Evolutionary conservation across 1,139 yeast species (phyloP), one percentile per base, ranked within the genome.

Genomic region (Taiozyma sp.): DNA sequence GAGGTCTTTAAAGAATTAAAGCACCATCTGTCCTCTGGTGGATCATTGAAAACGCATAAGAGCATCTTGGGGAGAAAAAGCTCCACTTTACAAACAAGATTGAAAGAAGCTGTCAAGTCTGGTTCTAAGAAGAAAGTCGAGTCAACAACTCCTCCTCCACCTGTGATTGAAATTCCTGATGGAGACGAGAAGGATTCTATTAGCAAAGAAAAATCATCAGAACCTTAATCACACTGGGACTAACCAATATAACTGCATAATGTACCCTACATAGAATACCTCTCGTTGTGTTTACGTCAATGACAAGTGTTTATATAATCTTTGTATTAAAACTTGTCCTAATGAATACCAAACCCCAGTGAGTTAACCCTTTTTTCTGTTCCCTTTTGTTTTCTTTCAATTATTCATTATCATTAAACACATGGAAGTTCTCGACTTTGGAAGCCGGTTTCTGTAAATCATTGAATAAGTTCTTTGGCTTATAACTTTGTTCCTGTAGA

Each of bases 1-100:
- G 68, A 71, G 11, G 78, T 85, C 19, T 87, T 88, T 56, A 64
- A 69, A 28, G 76, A 72, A 50, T 67, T 79, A 49, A 78, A 76
- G 50, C 57, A 63, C 44, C 59, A 60, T 37, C 57, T 58, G 32
- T 57, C 64, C 4, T 52, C 50, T 40, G 47, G 29, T 26, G 45
- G 47, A 24, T 37, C 48, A 16, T 32, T 46, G 3, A 45, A 45
- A 19, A 45, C 26, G 21, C 44, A 44, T 19, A 48, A 35, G 29
- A 26, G 42, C 3, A 26, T 42, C 8, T 39, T 56, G 21, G 51
- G 50, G 42, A 56, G 61, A 50, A 55, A 54, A 34, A 59, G 53
- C 10, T 58, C 62, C 1, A 51, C 61, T 1, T 44, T 61, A 32
- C 61, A 60, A 42, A 46, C 54, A n/a, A 58, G 57, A 46, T 47